A percentile compares a stretch with the other conserved stretches of the same genome.
Conservation (phyloP, 176 grass and related monocot genomes). For the Triticum urartu region DNA sequence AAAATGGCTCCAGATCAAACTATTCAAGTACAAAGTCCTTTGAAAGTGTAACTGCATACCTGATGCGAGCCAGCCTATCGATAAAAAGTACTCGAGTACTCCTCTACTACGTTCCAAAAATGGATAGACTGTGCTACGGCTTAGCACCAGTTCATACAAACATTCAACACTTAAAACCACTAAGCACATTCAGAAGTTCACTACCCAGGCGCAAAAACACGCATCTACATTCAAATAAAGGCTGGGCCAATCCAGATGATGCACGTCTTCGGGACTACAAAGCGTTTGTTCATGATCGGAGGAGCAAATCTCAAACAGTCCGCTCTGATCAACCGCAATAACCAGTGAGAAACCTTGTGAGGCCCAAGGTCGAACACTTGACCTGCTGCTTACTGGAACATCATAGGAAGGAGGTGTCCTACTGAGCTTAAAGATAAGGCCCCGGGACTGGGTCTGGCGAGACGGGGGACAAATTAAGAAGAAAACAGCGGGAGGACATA, state of each 20-base stretch:
- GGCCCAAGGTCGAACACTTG: neutral
- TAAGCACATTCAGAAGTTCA: neutral
- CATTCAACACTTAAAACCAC: neutral
- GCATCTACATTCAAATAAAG: neutral
- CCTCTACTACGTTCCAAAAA: neutral
- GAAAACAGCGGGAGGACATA: neutral
- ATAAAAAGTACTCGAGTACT: no score
- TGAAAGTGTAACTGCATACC: neutral
- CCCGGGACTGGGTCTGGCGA: neutral
- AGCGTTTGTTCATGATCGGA: neutral
- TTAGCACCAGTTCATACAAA: neutral
- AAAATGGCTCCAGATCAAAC: conserved; percentile 18
- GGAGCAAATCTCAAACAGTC: neutral
- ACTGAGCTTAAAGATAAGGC: neutral
- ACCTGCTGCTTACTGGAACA: neutral
- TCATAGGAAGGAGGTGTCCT: neutral
- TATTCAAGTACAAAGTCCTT: neutral
- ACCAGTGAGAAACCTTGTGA: neutral
- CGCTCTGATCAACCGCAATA: neutral
- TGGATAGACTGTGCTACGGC: neutral
- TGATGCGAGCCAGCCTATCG: neutral
- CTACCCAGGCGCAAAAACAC: neutral
- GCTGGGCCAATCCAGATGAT: neutral
- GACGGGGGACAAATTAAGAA: neutral
- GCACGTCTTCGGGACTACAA: neutral